Percentiles rank a stretch among this genome's conserved stretches.
These are phyloP conservation scores for Trapa bicornis DNA, from an alignment of 345 rosid genomes.

Conservation along the genomic window DNA sequence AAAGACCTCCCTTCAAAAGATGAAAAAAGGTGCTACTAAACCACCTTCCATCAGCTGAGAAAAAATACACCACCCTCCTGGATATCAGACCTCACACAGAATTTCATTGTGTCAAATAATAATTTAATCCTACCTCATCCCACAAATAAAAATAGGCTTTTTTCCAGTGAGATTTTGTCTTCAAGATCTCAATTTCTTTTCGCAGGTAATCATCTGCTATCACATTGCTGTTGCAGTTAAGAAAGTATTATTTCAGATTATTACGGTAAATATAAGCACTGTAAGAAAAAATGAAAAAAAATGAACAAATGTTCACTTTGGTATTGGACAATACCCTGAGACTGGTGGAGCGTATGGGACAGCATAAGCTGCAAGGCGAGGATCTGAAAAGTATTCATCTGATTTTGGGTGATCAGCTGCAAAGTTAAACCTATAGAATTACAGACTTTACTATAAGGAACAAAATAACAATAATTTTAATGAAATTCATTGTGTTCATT, in stretches of 20 bases:
- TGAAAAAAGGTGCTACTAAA: not conserved
- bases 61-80: not conserved
- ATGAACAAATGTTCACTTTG: constrained; percentile 1
- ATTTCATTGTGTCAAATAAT: not conserved
- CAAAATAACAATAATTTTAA: not conserved
- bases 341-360: constrained; percentile 58
- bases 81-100: not conserved
- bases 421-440: constrained; percentile 7
- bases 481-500: not conserved
- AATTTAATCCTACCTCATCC: constrained; percentile 61
- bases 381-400: constrained; percentile 74
- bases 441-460: not conserved
- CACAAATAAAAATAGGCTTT: constrained; percentile 92
- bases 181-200: constrained; percentile 79
- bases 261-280: not conserved
- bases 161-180: constrained; percentile 85
- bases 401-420: constrained; percentile 86
- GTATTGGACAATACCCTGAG: constrained; percentile 41
- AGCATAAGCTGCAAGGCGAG: constrained; percentile 91
- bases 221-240: constrained; percentile 46
- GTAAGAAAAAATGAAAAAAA: not conserved
- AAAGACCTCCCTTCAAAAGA: not conserved
- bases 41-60: not conserved
- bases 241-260: constrained; percentile 9
- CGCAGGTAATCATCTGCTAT: constrained; percentile 59